phyloP scores from a whole-genome alignment of 495 filamentous ascomycete genomes.

The Peziza echinospora region DNA sequence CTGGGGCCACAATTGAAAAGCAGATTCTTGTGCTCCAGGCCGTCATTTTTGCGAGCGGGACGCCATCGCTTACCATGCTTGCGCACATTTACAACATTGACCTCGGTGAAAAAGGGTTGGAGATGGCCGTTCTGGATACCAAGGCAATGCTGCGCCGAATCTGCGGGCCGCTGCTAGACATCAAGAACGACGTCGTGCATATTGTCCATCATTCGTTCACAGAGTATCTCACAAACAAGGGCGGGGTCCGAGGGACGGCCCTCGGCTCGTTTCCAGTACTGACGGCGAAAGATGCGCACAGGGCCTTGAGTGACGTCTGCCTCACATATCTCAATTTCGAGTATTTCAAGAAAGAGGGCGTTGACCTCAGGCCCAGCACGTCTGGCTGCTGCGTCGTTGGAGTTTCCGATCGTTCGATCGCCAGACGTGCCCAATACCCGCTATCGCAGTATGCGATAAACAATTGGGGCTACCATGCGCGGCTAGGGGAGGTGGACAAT shows the following conservation, averaged over 20 bases:
- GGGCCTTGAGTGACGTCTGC: neutral
- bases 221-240: neutral
- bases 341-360: neutral
- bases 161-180: neutral
- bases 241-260: neutral
- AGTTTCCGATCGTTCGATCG: neutral
- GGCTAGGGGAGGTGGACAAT: neutral
- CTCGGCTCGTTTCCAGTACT: neutral
- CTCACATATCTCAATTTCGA: neutral
- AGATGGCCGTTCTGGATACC: neutral
- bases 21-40: neutral
- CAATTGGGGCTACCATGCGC: neutral
- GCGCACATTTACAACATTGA: neutral
- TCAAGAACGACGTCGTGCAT: neutral
- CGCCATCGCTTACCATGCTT: neutral
- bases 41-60: neutral
- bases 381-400: neutral
- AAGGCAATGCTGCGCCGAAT: neutral
- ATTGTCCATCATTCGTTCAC: neutral
- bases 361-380: neutral
- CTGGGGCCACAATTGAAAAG: neutral
- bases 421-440: neutral
- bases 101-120: neutral
- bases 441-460: neutral
- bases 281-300: neutral